Conservation (phyloP, 2,329 filamentous ascomycete genomes). For the Alternaria gaisen region DNA sequence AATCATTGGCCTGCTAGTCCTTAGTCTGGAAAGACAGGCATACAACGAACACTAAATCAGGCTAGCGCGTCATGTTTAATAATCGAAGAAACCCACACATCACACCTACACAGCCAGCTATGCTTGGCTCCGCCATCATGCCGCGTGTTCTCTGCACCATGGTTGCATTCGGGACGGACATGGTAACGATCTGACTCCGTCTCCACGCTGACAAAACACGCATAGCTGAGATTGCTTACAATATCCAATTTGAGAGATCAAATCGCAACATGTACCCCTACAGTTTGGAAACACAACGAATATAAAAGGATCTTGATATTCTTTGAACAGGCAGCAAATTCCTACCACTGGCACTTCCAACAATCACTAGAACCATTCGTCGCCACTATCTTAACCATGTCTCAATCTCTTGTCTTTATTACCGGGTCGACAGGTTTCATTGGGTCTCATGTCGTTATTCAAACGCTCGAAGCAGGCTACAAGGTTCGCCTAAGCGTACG, state of each 20-base stretch:
- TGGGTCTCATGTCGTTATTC: constrained; percentile 32
- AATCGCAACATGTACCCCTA: too few relatives aligned
- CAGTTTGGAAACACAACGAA: background rate
- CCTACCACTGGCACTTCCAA: background rate
- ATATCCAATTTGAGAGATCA: rapidly evolving
- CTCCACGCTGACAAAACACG: too few relatives aligned
- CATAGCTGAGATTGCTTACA: background rate
- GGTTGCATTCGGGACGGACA: background rate
- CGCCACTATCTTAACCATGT: background rate
- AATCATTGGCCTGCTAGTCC: background rate
- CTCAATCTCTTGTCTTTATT: constrained; percentile 35
- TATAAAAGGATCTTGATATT: background rate
- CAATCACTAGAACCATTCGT: background rate
- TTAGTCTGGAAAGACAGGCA: background rate
- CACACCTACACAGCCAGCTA: too few relatives aligned
- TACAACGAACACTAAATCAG: background rate
- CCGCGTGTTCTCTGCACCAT: too few relatives aligned
- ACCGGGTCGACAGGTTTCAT: constrained; percentile 43
- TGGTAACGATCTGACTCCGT: background rate
- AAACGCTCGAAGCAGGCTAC: constrained; percentile 36
- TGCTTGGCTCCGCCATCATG: too few relatives aligned
- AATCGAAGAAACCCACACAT: background rate
- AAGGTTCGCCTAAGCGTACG: constrained; percentile 39
- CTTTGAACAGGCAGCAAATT: too few relatives aligned
- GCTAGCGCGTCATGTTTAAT: background rate